Evolutionary conservation across 2,329 filamentous ascomycete genomes (phyloP), one percentile per base, ranked within the genome.

Genomic region (Diaporthe humulicola): DNA sequence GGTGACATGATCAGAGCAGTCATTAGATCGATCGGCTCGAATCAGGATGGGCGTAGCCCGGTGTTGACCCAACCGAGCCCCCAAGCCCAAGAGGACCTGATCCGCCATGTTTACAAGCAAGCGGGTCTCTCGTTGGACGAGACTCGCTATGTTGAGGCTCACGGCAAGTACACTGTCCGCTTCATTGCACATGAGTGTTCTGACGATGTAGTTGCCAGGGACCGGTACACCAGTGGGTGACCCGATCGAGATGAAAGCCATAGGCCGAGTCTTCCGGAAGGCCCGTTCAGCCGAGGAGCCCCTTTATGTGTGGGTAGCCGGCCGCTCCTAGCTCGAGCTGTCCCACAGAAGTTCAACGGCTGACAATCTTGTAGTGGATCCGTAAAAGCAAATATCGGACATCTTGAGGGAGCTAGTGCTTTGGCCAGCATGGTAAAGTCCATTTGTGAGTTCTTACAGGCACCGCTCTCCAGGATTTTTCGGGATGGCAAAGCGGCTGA

Each of bases 21-120:
- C 1, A 80, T 85, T 42, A 78, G 81, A 2, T 79, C 74, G 2
- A 82, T 79, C 0, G 80, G 74, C 4, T 57, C 79, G 19, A 85
- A 85, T 70, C 78, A 80, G 40, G 85, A 88, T 74, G 87, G 87
- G 5, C 79, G 67, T 0, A 79, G 79, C 1, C 84, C 84, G 0
- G 83, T 82, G 1, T 81, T 87, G 40, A 86, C 86, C 0, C 79
- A 83, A 71, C 87, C 87, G 0, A 84, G 73, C 22, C 45, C 28
- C 0, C 40, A 60, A 0, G 79, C 82, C 1, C 84, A 85, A 72
- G 78, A 73, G 22, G 61, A 66, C 0, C 74, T 83, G 5, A 84
- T 84, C 52, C 67, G 78, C 67, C 70, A 77, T 9, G 78, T 78
- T 0, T 85, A 85, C 75, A 14, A 22, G 1, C 54, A 61, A 7